A percentile compares a stretch with the other conserved stretches of the same genome.
Conservation (phyloP, 2,329 filamentous ascomycete genomes). For the Emergomyces africanus region DNA sequence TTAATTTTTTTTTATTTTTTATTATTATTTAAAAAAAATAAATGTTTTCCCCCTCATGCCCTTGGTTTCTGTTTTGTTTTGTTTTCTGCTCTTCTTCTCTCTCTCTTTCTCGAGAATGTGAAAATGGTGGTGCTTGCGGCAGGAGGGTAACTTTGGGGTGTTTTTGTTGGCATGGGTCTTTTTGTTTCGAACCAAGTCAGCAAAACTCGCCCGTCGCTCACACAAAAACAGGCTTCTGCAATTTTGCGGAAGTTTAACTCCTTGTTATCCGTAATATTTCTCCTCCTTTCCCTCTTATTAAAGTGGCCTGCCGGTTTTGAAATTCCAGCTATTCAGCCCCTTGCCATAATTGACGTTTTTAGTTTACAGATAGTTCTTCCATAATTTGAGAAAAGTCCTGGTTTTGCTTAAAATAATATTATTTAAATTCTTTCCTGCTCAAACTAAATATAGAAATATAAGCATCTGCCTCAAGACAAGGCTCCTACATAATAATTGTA, state of each 20-base stretch:
- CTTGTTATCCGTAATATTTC: not conserved
- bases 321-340: not conserved
- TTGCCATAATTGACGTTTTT: not conserved
- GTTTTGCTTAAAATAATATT: not conserved
- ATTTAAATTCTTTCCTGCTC: not conserved
- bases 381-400: not conserved
- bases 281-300: not conserved
- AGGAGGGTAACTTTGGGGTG: not conserved
- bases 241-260: not conserved
- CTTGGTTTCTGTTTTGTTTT: not conserved
- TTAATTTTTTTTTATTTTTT: not conserved
- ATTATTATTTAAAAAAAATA: not conserved
- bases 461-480: not conserved
- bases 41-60: not conserved
- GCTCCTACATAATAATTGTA: no score
- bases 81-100: not conserved
- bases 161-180: not conserved
- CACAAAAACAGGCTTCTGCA: not conserved
- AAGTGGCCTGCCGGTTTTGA: not conserved
- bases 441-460: not conserved
- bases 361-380: not conserved
- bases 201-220: not conserved
- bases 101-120: not conserved
- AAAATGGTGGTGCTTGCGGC: not conserved
- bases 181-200: not conserved